Percentiles rank a stretch among this genome's conserved stretches.
These are phyloP conservation scores for Penicillium atrosanguineum DNA, from an alignment of 495 filamentous ascomycete species.

Conservation along the genomic window DNA sequence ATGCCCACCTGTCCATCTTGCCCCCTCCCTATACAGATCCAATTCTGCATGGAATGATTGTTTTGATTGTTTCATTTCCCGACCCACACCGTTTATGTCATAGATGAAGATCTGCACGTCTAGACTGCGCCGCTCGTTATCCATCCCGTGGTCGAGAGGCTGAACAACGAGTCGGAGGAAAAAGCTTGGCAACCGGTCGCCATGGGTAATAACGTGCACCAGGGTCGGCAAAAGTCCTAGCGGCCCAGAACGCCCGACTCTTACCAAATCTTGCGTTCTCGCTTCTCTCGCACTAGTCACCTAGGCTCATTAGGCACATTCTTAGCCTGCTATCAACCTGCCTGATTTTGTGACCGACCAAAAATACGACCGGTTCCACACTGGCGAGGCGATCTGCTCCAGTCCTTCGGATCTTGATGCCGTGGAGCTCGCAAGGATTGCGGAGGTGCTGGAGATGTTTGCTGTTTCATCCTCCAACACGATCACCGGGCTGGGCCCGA, in stretches of 20 bases:
- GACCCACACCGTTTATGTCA: conserved; percentile 9
- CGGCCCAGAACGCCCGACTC: neutral
- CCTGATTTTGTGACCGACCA: neutral
- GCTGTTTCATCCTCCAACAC: neutral
- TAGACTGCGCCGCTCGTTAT: neutral
- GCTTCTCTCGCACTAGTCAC: neutral
- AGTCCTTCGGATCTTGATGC: conserved; percentile 1
- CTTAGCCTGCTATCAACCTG: neutral
- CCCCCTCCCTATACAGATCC: neutral
- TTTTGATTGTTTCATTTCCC: neutral
- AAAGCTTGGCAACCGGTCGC: conserved; percentile 17
- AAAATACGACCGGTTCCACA: neutral
- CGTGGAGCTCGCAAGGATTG: neutral
- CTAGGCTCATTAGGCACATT: no score
- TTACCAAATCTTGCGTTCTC: conserved; percentile 5
- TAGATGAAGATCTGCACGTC: conserved; percentile 12
- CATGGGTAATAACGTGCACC: conserved; percentile 3
- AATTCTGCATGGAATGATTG: neutral
- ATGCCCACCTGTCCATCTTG: neutral
- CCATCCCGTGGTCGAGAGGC: conserved; percentile 1
- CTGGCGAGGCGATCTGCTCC: neutral
- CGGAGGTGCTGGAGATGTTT: neutral
- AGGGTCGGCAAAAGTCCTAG: conserved; percentile 3
- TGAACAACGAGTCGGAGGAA: conserved; percentile 2
- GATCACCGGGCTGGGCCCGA: neutral